Evolutionary conservation across 176 grass and related monocot genomes (phyloP).

Genomic region (Oryza coarctata): DNA sequence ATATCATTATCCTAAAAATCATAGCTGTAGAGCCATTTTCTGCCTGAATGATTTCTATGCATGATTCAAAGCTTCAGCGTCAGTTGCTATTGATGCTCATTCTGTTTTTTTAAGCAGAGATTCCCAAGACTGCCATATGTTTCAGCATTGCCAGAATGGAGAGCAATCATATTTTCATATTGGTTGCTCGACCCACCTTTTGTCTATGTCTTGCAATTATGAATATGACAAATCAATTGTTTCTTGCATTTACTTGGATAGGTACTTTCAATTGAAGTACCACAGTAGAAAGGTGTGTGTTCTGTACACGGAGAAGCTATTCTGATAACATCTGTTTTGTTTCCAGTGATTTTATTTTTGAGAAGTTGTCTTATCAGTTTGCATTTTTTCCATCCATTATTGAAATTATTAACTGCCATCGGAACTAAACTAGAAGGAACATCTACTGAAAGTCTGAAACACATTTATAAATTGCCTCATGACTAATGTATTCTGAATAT

Average conservation of each 20-base stretch:
- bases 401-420: neutral
- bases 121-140: constrained; percentile 44
- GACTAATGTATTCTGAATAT: neutral
- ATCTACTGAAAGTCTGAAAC: neutral
- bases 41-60: constrained; percentile 4
- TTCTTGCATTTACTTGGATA: constrained; percentile 64
- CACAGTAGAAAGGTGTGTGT: constrained; percentile 56
- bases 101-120: constrained; percentile 20
- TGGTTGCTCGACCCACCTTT: constrained; percentile 43
- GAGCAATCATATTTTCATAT: constrained; percentile 54
- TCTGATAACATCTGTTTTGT: neutral
- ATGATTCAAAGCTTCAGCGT: neutral
- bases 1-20: neutral
- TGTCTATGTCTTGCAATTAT: constrained; percentile 56
- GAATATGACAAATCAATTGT: constrained; percentile 54
- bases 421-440: neutral
- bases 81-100: constrained; percentile 19
- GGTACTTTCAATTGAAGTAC: constrained; percentile 53
- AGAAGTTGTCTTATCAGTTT: constrained; percentile 15
- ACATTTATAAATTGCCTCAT: neutral
- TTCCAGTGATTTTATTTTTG: neutral
- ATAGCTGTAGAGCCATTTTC: constrained; percentile 5
- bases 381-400: neutral
- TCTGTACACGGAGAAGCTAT: constrained; percentile 34
- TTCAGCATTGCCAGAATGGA: constrained; percentile 51